Evolutionary conservation across 2,329 filamentous ascomycete genomes (phyloP), one percentile per base, ranked within the genome.

Genomic region (Camillea tinctor): DNA sequence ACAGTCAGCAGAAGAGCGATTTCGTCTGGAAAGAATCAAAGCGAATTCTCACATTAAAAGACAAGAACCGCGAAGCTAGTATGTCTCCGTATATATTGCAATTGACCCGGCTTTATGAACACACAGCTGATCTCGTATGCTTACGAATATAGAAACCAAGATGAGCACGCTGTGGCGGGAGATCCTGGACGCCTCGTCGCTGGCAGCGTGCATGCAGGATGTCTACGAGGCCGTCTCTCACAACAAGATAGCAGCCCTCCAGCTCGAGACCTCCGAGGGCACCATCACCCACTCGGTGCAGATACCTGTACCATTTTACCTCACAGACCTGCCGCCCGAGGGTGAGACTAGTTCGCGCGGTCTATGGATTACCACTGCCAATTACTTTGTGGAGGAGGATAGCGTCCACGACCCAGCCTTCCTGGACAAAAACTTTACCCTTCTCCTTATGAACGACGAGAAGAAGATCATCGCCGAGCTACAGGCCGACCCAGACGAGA

Each of bases 21-120:
- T 98, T 97, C 73, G 90, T 99, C 4, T 95, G 92, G 87, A 90
- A 89, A 69, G 92, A 99, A 72, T 92, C 91, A 2, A 93, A 95
- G 74, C 86, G 85, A 60, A 94, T 98, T 53, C 79, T 95, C 26
- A 81, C 85, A 36, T 81, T 95, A 68, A 96, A 95, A 72, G 90
- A 96, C 64, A 92, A 91, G 70, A 92, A 88, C 1, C 87, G 89
- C 60, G 92, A 74, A 71, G 71, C 74, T 59, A 80, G 83, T 84
- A 71, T 60, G 82, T 76, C n/a, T 5, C 11, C 5, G 11, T 21
- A 22, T 26, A 19, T 36, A 9, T 2, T n/a, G n/a, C n/a, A n/a
- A n/a, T n/a, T 9, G 40, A 54, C 54, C 20, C 2, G 21, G 48
- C 30, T 9, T 4, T 15, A n/a, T 26, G 51, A 6, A 22, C 36